Percentiles rank a stretch among this genome's conserved stretches.
phyloP scores from a whole-genome alignment of 2,329 filamentous ascomycete genomes.

The Fusarium pseudonygamai region DNA sequence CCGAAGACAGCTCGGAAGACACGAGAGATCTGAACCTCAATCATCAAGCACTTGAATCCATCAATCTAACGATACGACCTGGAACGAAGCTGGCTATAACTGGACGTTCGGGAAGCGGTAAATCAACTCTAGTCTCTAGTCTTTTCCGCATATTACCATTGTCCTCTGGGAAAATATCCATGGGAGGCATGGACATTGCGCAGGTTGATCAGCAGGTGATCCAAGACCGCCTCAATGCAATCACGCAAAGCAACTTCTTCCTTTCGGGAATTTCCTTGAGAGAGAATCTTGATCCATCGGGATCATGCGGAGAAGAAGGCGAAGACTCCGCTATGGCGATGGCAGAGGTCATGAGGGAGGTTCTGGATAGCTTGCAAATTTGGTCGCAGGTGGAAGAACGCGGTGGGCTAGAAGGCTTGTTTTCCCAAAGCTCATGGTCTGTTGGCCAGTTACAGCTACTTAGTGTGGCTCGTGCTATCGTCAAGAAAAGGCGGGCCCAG shows the following conservation, averaged over 20 bases:
- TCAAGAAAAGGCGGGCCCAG: neutral
- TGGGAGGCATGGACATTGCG: neutral
- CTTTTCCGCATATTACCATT: neutral
- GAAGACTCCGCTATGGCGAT: neutral
- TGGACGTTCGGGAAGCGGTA: neutral
- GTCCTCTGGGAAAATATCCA: neutral
- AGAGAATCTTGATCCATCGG: neutral
- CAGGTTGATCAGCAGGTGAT: neutral
- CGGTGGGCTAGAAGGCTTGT: neutral
- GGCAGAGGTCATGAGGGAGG: neutral
- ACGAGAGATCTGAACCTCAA: neutral
- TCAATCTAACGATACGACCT: neutral
- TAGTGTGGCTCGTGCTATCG: neutral
- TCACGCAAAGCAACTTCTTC: neutral
- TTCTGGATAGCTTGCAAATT: neutral
- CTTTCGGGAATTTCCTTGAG: neutral
- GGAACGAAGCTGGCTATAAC: neutral
- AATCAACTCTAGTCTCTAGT: neutral
- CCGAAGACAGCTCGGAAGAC: neutral
- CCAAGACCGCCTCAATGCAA: neutral
- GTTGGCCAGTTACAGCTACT: neutral
- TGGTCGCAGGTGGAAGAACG: neutral
- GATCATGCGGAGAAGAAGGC: neutral
- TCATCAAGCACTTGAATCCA: neutral
- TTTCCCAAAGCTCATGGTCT: neutral